Percentiles rank a stretch among this genome's conserved stretches.
phyloP scores from a whole-genome alignment of 2,329 filamentous ascomycete species.

The Eutypella sp. region DNA sequence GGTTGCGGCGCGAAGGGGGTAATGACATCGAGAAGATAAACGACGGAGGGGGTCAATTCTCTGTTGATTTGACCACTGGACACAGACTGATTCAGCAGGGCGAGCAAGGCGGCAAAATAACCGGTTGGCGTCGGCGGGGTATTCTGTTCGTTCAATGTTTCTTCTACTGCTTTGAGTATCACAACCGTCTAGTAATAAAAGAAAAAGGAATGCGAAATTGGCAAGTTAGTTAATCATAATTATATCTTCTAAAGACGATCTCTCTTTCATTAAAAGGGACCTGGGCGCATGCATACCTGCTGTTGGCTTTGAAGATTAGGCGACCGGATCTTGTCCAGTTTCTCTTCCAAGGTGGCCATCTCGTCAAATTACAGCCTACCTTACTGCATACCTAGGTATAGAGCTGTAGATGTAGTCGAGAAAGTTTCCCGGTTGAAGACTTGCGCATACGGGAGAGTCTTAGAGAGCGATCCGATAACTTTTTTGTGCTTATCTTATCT shows the following conservation, averaged over 20 bases:
- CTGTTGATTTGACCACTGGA: slow-evolving; percentile 67
- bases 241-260: too few relatives aligned
- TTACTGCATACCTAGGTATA: slow-evolving; percentile 10
- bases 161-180: slow-evolving; percentile 85
- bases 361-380: too few relatives aligned
- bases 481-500: slow-evolving; percentile 4
- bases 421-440: too few relatives aligned
- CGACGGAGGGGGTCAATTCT: slow-evolving; percentile 77
- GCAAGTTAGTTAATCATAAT: too few relatives aligned
- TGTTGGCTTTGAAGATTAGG: slow-evolving; percentile 94
- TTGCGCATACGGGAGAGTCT: too few relatives aligned
- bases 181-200: slow-evolving; percentile 67
- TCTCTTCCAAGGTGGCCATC: slow-evolving; percentile 69
- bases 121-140: slow-evolving; percentile 78
- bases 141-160: slow-evolving; percentile 85
- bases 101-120: slow-evolving; percentile 93
- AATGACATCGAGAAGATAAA: slow-evolving; percentile 92
- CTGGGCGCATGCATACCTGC: slow-evolving; percentile 57
- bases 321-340: slow-evolving; percentile 94
- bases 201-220: too few relatives aligned
- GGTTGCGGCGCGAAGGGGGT: slow-evolving; percentile 79
- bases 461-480: not conserved
- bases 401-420: not conserved
- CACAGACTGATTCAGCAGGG: slow-evolving; percentile 75
- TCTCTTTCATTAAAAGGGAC: too few relatives aligned